These are phyloP conservation scores for Claviceps pazoutovae DNA, from an alignment of 2,329 filamentous ascomycete genomes.

Conservation along the genomic window DNA sequence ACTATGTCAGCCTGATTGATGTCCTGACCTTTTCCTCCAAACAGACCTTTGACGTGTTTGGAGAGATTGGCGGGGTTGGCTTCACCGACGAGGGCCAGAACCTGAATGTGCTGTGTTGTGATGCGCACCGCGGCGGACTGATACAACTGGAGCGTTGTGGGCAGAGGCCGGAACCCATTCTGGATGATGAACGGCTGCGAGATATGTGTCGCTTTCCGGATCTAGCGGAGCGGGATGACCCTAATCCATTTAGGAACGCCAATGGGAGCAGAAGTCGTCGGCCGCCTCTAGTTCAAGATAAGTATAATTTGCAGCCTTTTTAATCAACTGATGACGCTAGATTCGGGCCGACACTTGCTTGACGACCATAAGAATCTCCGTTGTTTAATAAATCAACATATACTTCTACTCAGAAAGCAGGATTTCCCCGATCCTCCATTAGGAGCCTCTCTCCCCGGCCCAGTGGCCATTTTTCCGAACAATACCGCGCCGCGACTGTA, in stretches of 20 bases:
- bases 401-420: too few relatives aligned
- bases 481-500: too few relatives aligned
- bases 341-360: neutral
- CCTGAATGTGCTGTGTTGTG: conserved; percentile 54
- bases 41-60: conserved; percentile 61
- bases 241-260: neutral
- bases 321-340: neutral
- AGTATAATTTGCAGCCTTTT: conserved; percentile 13
- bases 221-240: conserved; percentile 3
- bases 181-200: conserved; percentile 9
- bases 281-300: conserved; percentile 6
- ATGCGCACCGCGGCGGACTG: conserved; percentile 51
- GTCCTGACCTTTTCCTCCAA: conserved; percentile 48
- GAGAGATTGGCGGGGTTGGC: conserved; percentile 55
- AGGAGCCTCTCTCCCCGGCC: too few relatives aligned
- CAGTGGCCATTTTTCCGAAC: too few relatives aligned
- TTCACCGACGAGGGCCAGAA: conserved; percentile 55
- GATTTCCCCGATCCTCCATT: too few relatives aligned
- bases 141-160: conserved; percentile 42
- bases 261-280: conserved; percentile 2
- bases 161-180: conserved; percentile 14
- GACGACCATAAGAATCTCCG: too few relatives aligned
- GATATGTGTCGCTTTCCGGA: neutral
- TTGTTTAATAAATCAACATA: too few relatives aligned
- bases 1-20: conserved; percentile 58